A percentile compares a stretch with the other conserved stretches of the same genome.
Conservation (phyloP, 306 rosid genomes). For the Ormosia emarginata region DNA sequence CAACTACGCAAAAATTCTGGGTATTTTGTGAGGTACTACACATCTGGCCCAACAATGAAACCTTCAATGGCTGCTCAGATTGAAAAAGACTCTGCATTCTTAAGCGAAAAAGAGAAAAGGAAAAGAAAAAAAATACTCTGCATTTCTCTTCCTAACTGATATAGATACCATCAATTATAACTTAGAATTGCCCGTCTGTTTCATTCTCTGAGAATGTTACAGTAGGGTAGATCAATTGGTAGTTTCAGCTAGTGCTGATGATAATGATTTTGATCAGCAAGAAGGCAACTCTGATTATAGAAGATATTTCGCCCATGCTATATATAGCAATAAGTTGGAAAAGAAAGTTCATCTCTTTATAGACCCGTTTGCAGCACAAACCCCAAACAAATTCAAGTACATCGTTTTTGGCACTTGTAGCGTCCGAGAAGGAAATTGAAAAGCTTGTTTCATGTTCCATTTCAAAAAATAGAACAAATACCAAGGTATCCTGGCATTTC, state of each 20-base stretch:
- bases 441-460: not conserved
- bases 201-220: not conserved
- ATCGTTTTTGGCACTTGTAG: not conserved
- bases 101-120: not conserved
- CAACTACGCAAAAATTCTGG: not conserved
- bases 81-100: not conserved
- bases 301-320: not conserved
- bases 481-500: not conserved
- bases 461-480: not conserved
- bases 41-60: not conserved
- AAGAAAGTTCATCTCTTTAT: not conserved
- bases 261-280: not conserved
- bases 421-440: not conserved
- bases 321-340: not conserved
- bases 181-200: not conserved
- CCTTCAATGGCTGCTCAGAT: not conserved
- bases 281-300: not conserved
- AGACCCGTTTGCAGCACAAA: conserved; percentile 1
- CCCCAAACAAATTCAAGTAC: not conserved
- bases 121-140: not conserved
- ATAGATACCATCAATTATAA: not conserved
- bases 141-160: not conserved
- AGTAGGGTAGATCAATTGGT: not conserved
- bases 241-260: not conserved
- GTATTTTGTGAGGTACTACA: not conserved